phyloP scores from a whole-genome alignment of 257 asterid genomes.

The Capsicum chinense region DNA sequence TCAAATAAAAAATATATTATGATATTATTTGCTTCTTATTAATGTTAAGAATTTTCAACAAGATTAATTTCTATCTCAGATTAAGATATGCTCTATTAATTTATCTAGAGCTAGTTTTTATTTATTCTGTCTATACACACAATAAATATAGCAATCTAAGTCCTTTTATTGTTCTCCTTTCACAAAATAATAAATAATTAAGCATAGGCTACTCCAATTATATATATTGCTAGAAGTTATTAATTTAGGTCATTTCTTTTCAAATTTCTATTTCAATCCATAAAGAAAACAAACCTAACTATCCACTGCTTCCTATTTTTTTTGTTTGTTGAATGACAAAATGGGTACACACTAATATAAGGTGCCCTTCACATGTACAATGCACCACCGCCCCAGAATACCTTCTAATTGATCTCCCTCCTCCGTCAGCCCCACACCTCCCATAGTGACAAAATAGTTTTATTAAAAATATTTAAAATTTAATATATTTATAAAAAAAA shows the following conservation, averaged over 20 bases:
- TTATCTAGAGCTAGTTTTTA: too few relatives aligned
- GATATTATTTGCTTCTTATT: too few relatives aligned
- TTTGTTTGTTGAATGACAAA: background rate
- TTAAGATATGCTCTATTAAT: too few relatives aligned
- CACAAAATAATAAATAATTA: too few relatives aligned
- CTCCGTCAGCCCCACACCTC: background rate
- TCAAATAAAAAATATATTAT: too few relatives aligned
- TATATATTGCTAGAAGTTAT: background rate
- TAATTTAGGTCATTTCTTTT: background rate
- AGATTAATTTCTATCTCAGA: too few relatives aligned
- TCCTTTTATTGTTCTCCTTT: too few relatives aligned
- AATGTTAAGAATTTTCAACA: too few relatives aligned
- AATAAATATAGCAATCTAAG: too few relatives aligned
- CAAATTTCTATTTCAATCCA: background rate
- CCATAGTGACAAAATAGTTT: background rate
- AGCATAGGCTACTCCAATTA: too few relatives aligned
- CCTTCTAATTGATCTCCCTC: background rate
- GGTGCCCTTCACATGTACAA: slow-evolving; percentile 9
- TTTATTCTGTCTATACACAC: too few relatives aligned
- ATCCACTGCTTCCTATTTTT: background rate
- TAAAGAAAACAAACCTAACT: background rate
- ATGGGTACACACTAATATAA: background rate
- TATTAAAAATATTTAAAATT: background rate
- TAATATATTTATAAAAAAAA: background rate
- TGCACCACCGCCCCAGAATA: slow-evolving; percentile 20